These are phyloP conservation scores for Diaporthe aspalathi DNA, from an alignment of 2,329 filamentous ascomycete genomes.

Conservation along the genomic window DNA sequence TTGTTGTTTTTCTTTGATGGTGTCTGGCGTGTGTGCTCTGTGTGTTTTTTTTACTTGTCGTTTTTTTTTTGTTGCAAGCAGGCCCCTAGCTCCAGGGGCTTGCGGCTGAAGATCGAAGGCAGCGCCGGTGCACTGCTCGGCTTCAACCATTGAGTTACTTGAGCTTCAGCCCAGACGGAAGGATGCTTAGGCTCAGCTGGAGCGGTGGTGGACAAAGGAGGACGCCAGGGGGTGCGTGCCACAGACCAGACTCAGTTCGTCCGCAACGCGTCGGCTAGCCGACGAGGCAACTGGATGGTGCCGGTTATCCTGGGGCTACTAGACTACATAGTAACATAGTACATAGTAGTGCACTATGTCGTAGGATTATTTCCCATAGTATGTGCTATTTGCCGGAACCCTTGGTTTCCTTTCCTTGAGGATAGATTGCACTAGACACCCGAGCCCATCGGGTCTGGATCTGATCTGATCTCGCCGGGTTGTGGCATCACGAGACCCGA, in stretches of 20 bases:
- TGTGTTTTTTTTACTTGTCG: neutral
- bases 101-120: neutral
- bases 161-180: slow-evolving; percentile 1
- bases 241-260: slow-evolving; percentile 3
- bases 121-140: neutral
- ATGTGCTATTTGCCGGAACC: slow-evolving; percentile 5
- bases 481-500: neutral
- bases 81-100: slow-evolving; percentile 7
- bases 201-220: slow-evolving; percentile 21
- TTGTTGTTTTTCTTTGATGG: slow-evolving; percentile 17
- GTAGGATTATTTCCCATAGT: neutral
- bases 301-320: neutral
- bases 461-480: neutral
- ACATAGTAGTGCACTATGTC: too few species aligned
- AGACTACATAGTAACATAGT: neutral
- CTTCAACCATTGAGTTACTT: neutral
- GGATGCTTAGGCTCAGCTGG: slow-evolving; percentile 9
- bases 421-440: slow-evolving; percentile 19
- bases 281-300: neutral
- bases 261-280: slow-evolving; percentile 15
- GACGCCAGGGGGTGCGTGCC: slow-evolving; percentile 3
- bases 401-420: neutral
- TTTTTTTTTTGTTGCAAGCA: neutral
- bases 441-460: neutral
- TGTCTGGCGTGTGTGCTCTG: neutral